A percentile compares a stretch with the other conserved stretches of the same genome.
Evolutionary conservation across 345 rosid genomes (phyloP).

Genomic region (Bretschneidera sinensis): DNA sequence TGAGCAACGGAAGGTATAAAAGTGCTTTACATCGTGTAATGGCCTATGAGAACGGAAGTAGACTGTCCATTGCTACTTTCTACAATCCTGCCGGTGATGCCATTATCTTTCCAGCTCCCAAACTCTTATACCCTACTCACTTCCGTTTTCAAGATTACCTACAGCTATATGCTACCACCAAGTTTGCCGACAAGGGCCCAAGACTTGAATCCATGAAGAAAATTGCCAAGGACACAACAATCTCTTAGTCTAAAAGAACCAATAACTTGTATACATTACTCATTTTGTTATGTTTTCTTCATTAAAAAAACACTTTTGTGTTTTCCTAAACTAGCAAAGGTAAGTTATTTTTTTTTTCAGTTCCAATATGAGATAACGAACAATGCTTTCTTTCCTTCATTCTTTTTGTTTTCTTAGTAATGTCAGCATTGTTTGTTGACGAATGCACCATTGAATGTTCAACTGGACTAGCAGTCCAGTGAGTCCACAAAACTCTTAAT

Average conservation of each 20-base stretch:
- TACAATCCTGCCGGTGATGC: constrained; percentile 85
- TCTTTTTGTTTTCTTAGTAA: no score
- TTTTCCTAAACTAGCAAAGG: neutral
- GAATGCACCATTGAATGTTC: no score
- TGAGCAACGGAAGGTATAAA: constrained; percentile 78
- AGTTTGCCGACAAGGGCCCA: constrained; percentile 63
- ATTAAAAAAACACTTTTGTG: neutral
- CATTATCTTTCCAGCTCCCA: constrained; percentile 60
- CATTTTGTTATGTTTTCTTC: neutral
- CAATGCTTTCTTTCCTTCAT: no score
- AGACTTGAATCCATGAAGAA: constrained; percentile 69
- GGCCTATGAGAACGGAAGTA: constrained; percentile 66
- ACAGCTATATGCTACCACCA: constrained; percentile 64
- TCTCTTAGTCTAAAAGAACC: neutral
- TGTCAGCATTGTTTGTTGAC: no score
- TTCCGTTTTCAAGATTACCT: constrained; percentile 70
- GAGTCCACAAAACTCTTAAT: no score
- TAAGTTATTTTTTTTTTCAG: neutral
- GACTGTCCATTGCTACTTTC: constrained; percentile 86
- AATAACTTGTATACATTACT: neutral
- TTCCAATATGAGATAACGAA: no score
- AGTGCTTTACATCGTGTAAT: constrained; percentile 77
- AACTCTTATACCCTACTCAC: constrained; percentile 57
- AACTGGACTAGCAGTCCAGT: no score
- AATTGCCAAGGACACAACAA: constrained; percentile 22